Evolutionary conservation across 2,329 filamentous ascomycete species (phyloP), one percentile per base, ranked within the genome.

Genomic region (Calonectria hongkongensis): DNA sequence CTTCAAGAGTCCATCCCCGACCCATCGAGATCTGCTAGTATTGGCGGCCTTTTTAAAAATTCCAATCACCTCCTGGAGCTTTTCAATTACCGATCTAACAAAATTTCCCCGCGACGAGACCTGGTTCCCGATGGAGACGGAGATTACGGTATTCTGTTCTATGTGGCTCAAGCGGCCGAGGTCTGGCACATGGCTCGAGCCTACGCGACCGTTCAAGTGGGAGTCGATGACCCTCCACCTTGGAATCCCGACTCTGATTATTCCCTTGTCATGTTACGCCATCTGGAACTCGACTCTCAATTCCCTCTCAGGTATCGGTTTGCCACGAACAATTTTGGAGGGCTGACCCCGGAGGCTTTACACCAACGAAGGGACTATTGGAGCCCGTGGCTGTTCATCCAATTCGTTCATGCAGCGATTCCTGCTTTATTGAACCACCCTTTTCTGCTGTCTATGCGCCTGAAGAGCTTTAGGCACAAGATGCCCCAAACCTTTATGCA

Each of bases 401-500:
- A 90, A 72, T 86, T 89, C 70, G 79, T 89, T 18, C 89, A 89
- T 72, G 87, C 89, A 68, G 87, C 87, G 0, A 89, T 88, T 50
- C 83, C 88, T 1, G 89, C 87, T 72, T 83, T 89, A 0, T 81
- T 90, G 12, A 90, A 89, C 64, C 88, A 90, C 72, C 88, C 88
- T 0, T 84, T 89, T 21, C 79, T 90, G 2, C 78, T 89, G 7
- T 89, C 88, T 0, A 81, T 89, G 43, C 84, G 87, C n/a, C 82
- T 90, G 2, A 84, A 87, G n/a, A 88, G 86, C 41, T 88, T 89
- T 74, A 85, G 87, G 36, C 85, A 85, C 47, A 87, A 85, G 3
- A 88, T 89, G 47, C 88, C 88, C 0, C 87, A 90, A 63, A 87
- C 88, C 1, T 90, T 90, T 27, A 83, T 90, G 1, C 88, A 89